These are phyloP conservation scores for Yarrowia hollandica DNA, from an alignment of 805 yeast genomes.

Conservation along the genomic window DNA sequence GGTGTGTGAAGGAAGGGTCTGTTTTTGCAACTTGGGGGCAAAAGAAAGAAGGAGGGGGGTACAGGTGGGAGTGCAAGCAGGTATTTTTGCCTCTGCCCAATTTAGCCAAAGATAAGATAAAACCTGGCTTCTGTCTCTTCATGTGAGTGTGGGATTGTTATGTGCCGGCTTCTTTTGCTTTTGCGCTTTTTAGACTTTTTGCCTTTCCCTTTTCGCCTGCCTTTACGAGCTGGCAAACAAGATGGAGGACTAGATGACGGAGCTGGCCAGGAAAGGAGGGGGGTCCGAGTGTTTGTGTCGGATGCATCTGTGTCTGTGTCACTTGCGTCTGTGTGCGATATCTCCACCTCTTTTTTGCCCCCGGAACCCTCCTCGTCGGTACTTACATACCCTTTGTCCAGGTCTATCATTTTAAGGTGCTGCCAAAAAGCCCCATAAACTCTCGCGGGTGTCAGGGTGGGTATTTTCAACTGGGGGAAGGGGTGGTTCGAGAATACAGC, in stretches of 20 bases:
- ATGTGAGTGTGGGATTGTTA: conserved; percentile 25
- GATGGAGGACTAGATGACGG: too few species aligned
- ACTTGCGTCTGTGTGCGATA: too few species aligned
- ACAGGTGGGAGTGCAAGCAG: neutral
- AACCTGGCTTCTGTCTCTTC: conserved; percentile 26
- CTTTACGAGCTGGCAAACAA: too few species aligned
- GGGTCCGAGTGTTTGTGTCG: neutral
- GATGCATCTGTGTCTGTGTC: neutral
- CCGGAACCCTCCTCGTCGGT: neutral
- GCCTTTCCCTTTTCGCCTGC: too few species aligned
- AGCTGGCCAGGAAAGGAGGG: too few species aligned
- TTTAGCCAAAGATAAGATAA: conserved; percentile 29
- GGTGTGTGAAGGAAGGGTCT: too few species aligned
- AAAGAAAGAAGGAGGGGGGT: neutral
- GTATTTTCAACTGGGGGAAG: neutral
- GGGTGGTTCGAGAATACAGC: too few species aligned
- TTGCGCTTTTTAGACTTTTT: neutral
- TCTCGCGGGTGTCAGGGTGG: conserved; percentile 20
- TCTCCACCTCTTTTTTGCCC: neutral
- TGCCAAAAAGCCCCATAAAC: conserved; percentile 29
- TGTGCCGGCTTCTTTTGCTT: neutral
- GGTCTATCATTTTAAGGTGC: conserved; percentile 19
- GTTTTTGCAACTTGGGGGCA: too few species aligned
- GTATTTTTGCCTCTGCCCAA: conserved; percentile 29
- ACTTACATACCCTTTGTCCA: neutral